phyloP scores from a whole-genome alignment of 345 rosid genomes.

The Salix koriyanagi region DNA sequence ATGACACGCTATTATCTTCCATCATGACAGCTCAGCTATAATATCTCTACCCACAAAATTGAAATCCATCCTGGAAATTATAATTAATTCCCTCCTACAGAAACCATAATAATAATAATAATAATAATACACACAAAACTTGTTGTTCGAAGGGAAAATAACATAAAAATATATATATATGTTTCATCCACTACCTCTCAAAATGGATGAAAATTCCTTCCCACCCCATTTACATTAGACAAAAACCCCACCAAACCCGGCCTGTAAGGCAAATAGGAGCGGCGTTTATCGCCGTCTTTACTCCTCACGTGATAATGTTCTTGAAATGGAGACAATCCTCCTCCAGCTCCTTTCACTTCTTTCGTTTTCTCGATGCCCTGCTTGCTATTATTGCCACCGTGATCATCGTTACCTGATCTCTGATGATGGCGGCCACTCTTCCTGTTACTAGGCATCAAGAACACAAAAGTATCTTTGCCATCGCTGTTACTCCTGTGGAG shows the following conservation, averaged over 20 bases:
- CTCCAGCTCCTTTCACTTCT: background rate
- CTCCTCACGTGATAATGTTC: constrained; percentile 11
- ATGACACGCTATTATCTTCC: too few species aligned
- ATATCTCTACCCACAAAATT: background rate
- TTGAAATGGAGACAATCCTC: background rate
- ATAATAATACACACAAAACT: background rate
- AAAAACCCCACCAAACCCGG: constrained; percentile 52
- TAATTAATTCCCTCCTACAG: background rate
- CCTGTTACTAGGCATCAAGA: constrained; percentile 31
- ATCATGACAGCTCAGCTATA: background rate
- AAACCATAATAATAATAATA: background rate
- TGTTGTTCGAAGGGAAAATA: background rate
- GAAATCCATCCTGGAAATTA: background rate
- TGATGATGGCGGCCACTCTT: constrained; percentile 4
- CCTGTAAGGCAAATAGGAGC: constrained; percentile 42
- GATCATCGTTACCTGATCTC: background rate
- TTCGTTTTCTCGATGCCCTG: background rate
- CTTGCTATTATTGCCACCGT: background rate
- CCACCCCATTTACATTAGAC: constrained; percentile 43
- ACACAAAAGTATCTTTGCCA: constrained; percentile 37
- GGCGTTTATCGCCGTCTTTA: constrained; percentile 42
- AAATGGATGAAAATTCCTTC: constrained; percentile 54
- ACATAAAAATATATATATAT: too few species aligned
- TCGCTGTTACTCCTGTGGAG: constrained; percentile 51
- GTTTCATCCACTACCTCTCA: constrained; percentile 26